These are phyloP conservation scores for Penicillium freii DNA, from an alignment of 2,329 filamentous ascomycete genomes.

Conservation along the genomic window DNA sequence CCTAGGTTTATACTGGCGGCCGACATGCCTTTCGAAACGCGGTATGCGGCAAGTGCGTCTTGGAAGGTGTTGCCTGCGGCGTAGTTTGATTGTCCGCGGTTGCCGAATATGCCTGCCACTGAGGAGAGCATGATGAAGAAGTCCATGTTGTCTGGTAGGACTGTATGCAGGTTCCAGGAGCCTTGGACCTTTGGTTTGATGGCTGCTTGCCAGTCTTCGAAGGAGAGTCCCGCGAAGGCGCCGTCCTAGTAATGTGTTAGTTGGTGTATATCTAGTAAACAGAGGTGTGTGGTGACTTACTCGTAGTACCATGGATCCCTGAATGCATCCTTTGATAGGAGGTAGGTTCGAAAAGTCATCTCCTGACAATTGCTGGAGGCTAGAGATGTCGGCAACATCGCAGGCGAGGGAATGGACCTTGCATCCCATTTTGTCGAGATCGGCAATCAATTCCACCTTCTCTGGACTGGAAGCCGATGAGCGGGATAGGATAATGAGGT, in stretches of 20 bases:
- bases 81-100: slow-evolving; percentile 48
- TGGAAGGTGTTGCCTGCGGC: slow-evolving; percentile 42
- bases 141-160: slow-evolving; percentile 33
- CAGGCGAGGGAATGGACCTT: slow-evolving; percentile 16
- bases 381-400: slow-evolving; percentile 15
- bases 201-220: slow-evolving; percentile 39
- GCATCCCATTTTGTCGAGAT: slow-evolving; percentile 14
- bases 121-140: slow-evolving; percentile 48
- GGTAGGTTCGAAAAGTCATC: slow-evolving; percentile 8
- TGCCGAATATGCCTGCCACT: slow-evolving; percentile 46
- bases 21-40: slow-evolving; percentile 18
- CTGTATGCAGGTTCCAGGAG: slow-evolving; percentile 37
- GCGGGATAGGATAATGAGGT: slow-evolving; percentile 23
- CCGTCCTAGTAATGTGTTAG: slow-evolving; percentile 16
- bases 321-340: slow-evolving; percentile 27
- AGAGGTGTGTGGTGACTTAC: slow-evolving; percentile 3
- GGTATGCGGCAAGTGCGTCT: slow-evolving; percentile 36
- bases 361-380: slow-evolving; percentile 5
- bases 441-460: slow-evolving; percentile 11
- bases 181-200: slow-evolving; percentile 43
- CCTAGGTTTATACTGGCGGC: slow-evolving; percentile 30
- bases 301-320: slow-evolving; percentile 24
- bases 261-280: neutral
- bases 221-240: slow-evolving; percentile 32
- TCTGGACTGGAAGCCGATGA: slow-evolving; percentile 10